Evolutionary conservation across 2,329 filamentous ascomycete species (phyloP).

Genomic region (Uncinocarpus reesii): DNA sequence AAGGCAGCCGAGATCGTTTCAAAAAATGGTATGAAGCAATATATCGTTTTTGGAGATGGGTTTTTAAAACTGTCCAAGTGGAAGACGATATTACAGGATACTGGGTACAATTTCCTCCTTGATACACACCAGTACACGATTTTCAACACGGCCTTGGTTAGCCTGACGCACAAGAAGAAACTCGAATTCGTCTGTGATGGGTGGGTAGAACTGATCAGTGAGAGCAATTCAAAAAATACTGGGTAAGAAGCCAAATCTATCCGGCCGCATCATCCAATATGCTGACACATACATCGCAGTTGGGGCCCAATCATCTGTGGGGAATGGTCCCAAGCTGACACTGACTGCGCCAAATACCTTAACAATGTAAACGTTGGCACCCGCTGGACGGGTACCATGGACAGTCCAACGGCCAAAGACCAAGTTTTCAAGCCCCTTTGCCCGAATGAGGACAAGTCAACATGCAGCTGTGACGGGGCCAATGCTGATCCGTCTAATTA

Average conservation of each 20-base stretch:
- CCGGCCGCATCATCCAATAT: neutral
- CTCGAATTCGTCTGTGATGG: constrained; percentile 69
- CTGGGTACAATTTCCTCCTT: constrained; percentile 62
- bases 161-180: constrained; percentile 70
- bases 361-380: constrained; percentile 84
- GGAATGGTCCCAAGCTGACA: constrained; percentile 96
- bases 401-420: constrained; percentile 41
- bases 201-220: constrained; percentile 69
- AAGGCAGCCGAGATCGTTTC: constrained; percentile 63
- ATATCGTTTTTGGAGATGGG: constrained; percentile 83
- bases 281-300: constrained; percentile 22
- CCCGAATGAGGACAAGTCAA: constrained; percentile 40
- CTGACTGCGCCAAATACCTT: constrained; percentile 76
- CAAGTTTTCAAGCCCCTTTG: constrained; percentile 63
- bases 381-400: constrained; percentile 80
- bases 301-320: constrained; percentile 92
- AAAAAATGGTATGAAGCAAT: constrained; percentile 60
- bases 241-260: no score
- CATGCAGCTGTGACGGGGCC: constrained; percentile 63
- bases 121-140: constrained; percentile 98
- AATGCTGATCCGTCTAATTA: constrained; percentile 64
- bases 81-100: constrained; percentile 67
- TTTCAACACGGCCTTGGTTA: constrained; percentile 84
- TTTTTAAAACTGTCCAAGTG: constrained; percentile 87
- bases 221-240: constrained; percentile 59